Conservation (phyloP, 2,329 filamentous ascomycete species). For the Nigrospora sphaerica region DNA sequence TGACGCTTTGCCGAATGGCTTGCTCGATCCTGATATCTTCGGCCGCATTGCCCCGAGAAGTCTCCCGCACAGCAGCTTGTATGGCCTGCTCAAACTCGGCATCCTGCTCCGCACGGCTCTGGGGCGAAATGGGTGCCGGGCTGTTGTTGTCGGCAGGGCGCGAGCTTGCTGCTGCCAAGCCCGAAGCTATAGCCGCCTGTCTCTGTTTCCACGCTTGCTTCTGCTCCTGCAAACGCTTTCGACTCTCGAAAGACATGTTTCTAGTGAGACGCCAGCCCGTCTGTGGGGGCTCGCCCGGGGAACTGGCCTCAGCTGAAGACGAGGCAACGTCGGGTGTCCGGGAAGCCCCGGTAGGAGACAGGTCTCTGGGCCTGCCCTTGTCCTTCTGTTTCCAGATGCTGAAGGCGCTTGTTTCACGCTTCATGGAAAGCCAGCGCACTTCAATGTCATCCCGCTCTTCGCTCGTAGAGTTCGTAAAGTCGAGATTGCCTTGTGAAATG, state of each 20-base stretch:
- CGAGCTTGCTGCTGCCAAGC: slow-evolving; percentile 9
- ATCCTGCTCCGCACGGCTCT: slow-evolving; percentile 28
- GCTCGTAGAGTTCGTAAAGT: slow-evolving; percentile 44
- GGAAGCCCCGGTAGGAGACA: slow-evolving; percentile 11
- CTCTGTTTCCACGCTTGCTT: slow-evolving; percentile 35
- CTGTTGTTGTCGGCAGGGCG: slow-evolving; percentile 6
- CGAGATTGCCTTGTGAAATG: slow-evolving; percentile 66
- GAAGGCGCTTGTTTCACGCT: slow-evolving; percentile 53
- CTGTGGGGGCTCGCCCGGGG: slow-evolving; percentile 20
- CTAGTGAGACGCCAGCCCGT: slow-evolving; percentile 42
- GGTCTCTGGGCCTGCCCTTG: slow-evolving; percentile 26
- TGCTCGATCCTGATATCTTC: slow-evolving; percentile 68
- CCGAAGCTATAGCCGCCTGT: slow-evolving; percentile 15
- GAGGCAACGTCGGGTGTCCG: slow-evolving; percentile 8
- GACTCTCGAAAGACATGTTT: slow-evolving; percentile 42
- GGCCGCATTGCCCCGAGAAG: slow-evolving; percentile 59
- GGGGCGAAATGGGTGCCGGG: slow-evolving; percentile 6
- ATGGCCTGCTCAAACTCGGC: slow-evolving; percentile 68
- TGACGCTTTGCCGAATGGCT: slow-evolving; percentile 66
- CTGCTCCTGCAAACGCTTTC: slow-evolving; percentile 40
- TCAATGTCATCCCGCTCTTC: slow-evolving; percentile 61
- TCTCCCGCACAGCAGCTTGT: slow-evolving; percentile 58
- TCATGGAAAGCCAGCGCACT: slow-evolving; percentile 54
- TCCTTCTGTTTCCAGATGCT: slow-evolving; percentile 45
- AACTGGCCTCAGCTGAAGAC: slow-evolving; percentile 7